Percentiles rank a stretch among this genome's conserved stretches.
Evolutionary conservation across 768 basidiomycete genomes (phyloP).

Genomic region (Hygrocybe coccinea): DNA sequence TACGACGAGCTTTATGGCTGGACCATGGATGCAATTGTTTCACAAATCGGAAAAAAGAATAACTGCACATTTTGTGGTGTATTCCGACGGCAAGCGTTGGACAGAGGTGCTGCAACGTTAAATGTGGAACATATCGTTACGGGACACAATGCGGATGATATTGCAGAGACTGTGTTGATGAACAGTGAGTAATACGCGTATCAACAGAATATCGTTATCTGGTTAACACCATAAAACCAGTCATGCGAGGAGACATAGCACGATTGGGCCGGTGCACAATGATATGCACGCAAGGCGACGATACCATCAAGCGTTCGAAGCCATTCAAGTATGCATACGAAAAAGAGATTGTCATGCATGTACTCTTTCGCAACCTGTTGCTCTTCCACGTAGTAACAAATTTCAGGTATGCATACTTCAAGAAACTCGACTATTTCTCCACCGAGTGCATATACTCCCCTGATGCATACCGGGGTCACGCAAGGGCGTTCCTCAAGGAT

Average conservation of each 20-base stretch:
- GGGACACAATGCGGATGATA: slow-evolving; percentile 98
- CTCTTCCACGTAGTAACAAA: slow-evolving; percentile 3
- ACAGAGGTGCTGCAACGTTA: slow-evolving; percentile 85
- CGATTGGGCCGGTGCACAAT: slow-evolving; percentile 88
- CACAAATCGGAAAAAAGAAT: slow-evolving; percentile 93
- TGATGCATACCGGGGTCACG: slow-evolving; percentile 96
- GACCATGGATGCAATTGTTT: slow-evolving; percentile 97
- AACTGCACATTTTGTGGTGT: slow-evolving; percentile 99
- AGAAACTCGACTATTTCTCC: slow-evolving; percentile 97
- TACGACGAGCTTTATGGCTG: slow-evolving; percentile 97
- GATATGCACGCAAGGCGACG: slow-evolving; percentile 94
- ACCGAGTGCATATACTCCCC: slow-evolving; percentile 99
- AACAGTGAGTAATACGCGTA: slow-evolving; percentile 62
- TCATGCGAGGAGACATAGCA: slow-evolving; percentile 97
- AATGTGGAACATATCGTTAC: slow-evolving; percentile 97
- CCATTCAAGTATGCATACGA: slow-evolving; percentile 99
- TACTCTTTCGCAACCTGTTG: slow-evolving; percentile 8
- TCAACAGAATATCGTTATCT: neutral
- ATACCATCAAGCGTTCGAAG: slow-evolving; percentile 93
- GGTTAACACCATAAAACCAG: slow-evolving; percentile 38
- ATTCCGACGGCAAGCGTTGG: slow-evolving; percentile 92
- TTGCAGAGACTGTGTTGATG: slow-evolving; percentile 98
- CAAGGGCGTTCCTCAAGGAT: slow-evolving; percentile 90
- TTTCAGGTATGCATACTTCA: slow-evolving; percentile 95
- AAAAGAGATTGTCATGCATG: slow-evolving; percentile 98